Conservation (phyloP, 2,329 filamentous ascomycete genomes). For the Cytospora leucostoma region DNA sequence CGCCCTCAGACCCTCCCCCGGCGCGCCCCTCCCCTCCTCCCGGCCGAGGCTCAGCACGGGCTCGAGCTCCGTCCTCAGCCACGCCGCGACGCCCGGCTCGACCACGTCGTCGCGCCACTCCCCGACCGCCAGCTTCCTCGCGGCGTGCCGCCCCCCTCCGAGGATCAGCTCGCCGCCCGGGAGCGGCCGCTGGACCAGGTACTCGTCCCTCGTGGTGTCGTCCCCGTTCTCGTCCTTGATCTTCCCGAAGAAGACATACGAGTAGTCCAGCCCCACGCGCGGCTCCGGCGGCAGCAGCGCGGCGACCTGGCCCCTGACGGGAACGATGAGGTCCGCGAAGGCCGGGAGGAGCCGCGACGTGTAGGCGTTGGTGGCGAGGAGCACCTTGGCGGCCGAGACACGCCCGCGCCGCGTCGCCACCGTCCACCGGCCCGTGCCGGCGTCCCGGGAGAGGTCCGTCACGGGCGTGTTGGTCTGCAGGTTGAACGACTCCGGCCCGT, state of each 20-base stretch:
- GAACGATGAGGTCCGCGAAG: constrained; percentile 72
- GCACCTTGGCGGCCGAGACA: constrained; percentile 62
- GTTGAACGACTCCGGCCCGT: constrained; percentile 56
- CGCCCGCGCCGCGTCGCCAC: constrained; percentile 70
- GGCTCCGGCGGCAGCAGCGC: constrained; percentile 60
- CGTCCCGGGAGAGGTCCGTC: constrained; percentile 41
- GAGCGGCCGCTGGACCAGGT: constrained; percentile 69
- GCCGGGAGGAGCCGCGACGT: constrained; percentile 72
- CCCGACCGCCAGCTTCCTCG: constrained; percentile 46
- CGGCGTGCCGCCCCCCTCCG: constrained; percentile 67
- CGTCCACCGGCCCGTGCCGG: constrained; percentile 49
- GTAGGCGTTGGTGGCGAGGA: constrained; percentile 84
- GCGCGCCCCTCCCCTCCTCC: constrained; percentile 37
- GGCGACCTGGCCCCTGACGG: constrained; percentile 73
- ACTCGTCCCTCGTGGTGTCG: constrained; percentile 61
- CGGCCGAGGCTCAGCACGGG: constrained; percentile 44
- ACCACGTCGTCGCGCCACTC: constrained; percentile 41
- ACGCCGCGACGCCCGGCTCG: constrained; percentile 50
- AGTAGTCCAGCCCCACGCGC: constrained; percentile 49
- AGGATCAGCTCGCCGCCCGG: constrained; percentile 64
- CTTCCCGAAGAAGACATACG: constrained; percentile 63
- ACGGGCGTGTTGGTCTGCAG: constrained; percentile 75
- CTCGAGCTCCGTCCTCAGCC: constrained; percentile 52
- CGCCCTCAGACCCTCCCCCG: constrained; percentile 46
- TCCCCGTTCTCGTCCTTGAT: constrained; percentile 30